Evolutionary conservation across 306 rosid genomes (phyloP).

Genomic region (Ceratonia siliqua): DNA sequence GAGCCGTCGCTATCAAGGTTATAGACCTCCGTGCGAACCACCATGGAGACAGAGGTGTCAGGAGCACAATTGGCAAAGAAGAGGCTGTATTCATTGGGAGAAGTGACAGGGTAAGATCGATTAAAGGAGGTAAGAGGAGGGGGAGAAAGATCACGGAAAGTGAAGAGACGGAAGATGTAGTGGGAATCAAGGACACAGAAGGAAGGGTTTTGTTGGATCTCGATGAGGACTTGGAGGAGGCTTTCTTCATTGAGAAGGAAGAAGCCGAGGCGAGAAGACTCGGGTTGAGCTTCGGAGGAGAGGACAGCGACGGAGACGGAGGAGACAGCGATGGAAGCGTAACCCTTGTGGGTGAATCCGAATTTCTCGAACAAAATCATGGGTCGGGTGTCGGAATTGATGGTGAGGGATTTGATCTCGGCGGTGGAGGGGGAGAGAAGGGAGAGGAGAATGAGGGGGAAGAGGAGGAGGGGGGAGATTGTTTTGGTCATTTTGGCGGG

Average conservation of each 20-base stretch:
- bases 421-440: conserved; percentile 47
- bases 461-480: conserved; percentile 29
- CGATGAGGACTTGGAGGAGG: conserved; percentile 80
- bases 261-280: conserved; percentile 70
- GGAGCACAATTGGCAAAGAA: conserved; percentile 91
- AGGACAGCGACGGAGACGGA: conserved; percentile 51
- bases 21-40: conserved; percentile 69
- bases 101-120: conserved; percentile 58
- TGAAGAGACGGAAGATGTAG: conserved; percentile 60
- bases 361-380: conserved; percentile 94
- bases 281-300: conserved; percentile 27
- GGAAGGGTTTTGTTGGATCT: conserved; percentile 81
- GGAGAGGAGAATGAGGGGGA: conserved; percentile 26
- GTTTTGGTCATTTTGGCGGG: conserved; percentile 45
- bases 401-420: conserved; percentile 79
- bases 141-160: conserved; percentile 70
- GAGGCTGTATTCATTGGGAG: conserved; percentile 80
- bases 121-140: conserved; percentile 60
- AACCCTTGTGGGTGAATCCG: conserved; percentile 84
- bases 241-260: conserved; percentile 81
- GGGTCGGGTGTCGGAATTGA: conserved; percentile 65
- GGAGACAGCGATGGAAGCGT: conserved; percentile 58
- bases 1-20: conserved; percentile 63
- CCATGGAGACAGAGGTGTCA: conserved; percentile 71
- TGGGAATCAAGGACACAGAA: conserved; percentile 78